These are phyloP conservation scores for Fragaria nilgerrensis DNA, from an alignment of 306 rosid species.

Conservation along the genomic window DNA sequence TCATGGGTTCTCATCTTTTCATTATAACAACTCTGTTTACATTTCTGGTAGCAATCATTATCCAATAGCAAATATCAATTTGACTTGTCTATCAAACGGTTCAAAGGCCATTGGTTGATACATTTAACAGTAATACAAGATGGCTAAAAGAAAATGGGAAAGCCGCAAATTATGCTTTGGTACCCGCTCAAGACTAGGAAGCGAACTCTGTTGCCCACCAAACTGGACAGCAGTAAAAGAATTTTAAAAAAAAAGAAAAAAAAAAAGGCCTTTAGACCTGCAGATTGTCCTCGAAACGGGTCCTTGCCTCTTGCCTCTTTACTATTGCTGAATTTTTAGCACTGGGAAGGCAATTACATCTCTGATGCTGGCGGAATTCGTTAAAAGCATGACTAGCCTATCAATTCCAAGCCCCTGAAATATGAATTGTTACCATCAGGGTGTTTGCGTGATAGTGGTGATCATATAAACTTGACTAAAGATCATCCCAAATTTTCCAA, in stretches of 20 bases:
- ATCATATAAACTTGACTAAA: background rate
- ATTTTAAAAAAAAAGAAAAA: background rate
- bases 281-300: background rate
- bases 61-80: background rate
- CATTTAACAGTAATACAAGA: background rate
- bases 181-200: background rate
- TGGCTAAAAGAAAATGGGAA: background rate
- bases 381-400: conserved; percentile 92
- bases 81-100: background rate
- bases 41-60: background rate
- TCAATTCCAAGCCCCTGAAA: conserved; percentile 97
- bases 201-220: background rate
- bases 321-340: conserved; percentile 65
- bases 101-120: background rate
- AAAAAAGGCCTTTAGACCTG: background rate
- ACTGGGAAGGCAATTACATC: conserved; percentile 98
- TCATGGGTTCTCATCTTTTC: background rate
- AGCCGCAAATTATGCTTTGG: conserved; percentile 9
- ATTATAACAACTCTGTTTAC: background rate
- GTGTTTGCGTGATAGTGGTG: background rate
- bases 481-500: background rate
- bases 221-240: background rate
- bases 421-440: conserved; percentile 22
- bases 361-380: conserved; percentile 86
- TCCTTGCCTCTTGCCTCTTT: background rate